A percentile compares a stretch with the other conserved stretches of the same genome.
phyloP scores from a whole-genome alignment of 768 basidiomycete genomes.

The Tricholoma hemisulphureum region DNA sequence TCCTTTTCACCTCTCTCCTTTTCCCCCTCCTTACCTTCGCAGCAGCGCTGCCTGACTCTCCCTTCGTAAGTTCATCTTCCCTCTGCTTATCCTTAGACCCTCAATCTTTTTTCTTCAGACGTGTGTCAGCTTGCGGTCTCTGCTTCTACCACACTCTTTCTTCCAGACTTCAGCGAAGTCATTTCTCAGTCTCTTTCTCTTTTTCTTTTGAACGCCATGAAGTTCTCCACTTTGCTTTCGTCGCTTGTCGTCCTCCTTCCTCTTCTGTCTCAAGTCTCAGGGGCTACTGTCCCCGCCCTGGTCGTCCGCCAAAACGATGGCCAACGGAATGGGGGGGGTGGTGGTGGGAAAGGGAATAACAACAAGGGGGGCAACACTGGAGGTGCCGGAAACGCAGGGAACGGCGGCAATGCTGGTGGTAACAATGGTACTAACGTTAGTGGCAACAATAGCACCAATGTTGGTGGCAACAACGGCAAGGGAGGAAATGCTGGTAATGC shows the following conservation, averaged over 20 bases:
- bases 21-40: constrained; percentile 31
- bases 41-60: constrained; percentile 53
- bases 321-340: constrained; percentile 20
- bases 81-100: background rate
- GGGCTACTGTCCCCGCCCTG: constrained; percentile 23
- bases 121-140: constrained; percentile 29
- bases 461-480: background rate
- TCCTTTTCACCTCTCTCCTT: constrained; percentile 23
- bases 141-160: constrained; percentile 34
- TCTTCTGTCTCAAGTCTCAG: constrained; percentile 38
- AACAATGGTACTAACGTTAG: background rate
- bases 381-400: constrained; percentile 5
- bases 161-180: constrained; percentile 50
- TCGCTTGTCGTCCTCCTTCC: constrained; percentile 38
- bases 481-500: constrained; percentile 4
- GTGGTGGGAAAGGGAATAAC: constrained; percentile 12
- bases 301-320: constrained; percentile 23
- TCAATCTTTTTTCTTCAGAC: constrained; percentile 7
- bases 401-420: background rate
- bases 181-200: constrained; percentile 17
- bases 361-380: constrained; percentile 17
- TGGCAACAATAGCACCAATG: background rate
- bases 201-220: constrained; percentile 43
- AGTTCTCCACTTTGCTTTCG: constrained; percentile 41
- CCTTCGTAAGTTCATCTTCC: constrained; percentile 20